These are phyloP conservation scores for Calendula officinalis DNA, from an alignment of 129 eudicot genomes.

Conservation along the genomic window DNA sequence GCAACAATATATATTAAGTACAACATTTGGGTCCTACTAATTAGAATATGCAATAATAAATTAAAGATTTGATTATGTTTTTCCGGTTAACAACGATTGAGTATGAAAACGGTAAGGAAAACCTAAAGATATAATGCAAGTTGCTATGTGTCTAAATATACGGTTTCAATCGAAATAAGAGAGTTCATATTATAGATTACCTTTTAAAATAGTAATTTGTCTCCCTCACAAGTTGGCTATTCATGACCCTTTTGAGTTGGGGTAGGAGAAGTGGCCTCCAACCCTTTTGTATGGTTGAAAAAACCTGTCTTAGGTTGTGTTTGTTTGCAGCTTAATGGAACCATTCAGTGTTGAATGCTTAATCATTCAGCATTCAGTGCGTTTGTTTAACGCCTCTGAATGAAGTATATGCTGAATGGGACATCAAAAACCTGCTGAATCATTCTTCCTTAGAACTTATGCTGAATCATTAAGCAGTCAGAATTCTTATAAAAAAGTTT, in stretches of 20 bases:
- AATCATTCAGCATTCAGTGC: too few species aligned
- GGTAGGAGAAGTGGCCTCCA: conserved; percentile 38
- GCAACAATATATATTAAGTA: conserved; percentile 15
- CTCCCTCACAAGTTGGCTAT: conserved; percentile 43
- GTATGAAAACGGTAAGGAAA: conserved; percentile 16
- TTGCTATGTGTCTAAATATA: conserved; percentile 9
- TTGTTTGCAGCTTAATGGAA: too few species aligned
- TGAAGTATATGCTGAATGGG: too few species aligned
- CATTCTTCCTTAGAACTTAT: too few species aligned
- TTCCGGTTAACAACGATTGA: neutral
- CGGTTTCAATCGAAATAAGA: conserved; percentile 10
- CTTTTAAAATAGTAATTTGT: conserved; percentile 20
- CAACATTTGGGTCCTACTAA: conserved; percentile 8
- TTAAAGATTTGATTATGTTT: neutral
- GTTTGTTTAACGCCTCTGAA: too few species aligned
- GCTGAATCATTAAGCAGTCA: too few species aligned
- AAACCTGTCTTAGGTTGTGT: too few species aligned
- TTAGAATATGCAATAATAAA: neutral
- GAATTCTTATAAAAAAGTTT: too few species aligned
- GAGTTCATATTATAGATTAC: conserved; percentile 10
- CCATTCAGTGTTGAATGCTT: too few species aligned
- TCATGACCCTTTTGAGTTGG: conserved; percentile 29
- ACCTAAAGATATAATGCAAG: conserved; percentile 12
- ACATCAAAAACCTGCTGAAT: too few species aligned
- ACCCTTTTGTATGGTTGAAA: conserved; percentile 17